Conservation (phyloP, 2,329 filamentous ascomycete species). For the Massarina eburnea region DNA sequence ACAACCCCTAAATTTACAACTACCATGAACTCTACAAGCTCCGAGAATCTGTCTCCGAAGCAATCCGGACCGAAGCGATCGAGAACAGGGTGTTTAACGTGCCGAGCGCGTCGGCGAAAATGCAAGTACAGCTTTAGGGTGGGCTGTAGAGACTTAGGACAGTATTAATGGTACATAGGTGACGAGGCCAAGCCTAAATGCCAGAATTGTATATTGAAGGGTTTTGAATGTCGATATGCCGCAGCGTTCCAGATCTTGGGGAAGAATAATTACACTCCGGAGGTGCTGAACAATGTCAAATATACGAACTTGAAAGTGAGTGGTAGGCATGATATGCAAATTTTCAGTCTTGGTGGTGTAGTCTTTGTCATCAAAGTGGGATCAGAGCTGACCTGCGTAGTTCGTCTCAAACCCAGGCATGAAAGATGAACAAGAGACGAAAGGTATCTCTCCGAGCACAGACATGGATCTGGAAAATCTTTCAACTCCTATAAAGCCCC, state of each 20-base stretch:
- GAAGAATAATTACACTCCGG: slow-evolving; percentile 52
- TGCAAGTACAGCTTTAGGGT: no score
- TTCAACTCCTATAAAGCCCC: background rate
- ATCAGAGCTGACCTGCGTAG: slow-evolving; percentile 4
- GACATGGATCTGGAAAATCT: no score
- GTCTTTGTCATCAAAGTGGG: background rate
- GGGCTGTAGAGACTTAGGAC: no score
- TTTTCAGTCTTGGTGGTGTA: background rate
- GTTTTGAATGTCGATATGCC: slow-evolving; percentile 54
- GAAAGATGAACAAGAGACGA: background rate
- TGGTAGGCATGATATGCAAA: background rate
- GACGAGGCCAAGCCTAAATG: slow-evolving; percentile 56
- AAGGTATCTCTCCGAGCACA: no score
- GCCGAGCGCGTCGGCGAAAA: slow-evolving; percentile 53
- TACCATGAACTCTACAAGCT: slow-evolving; percentile 6
- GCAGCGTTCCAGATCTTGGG: slow-evolving; percentile 51
- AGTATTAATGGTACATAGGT: slow-evolving; percentile 38
- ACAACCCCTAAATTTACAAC: background rate
- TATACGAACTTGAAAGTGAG: slow-evolving; percentile 19
- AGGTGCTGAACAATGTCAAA: slow-evolving; percentile 16
- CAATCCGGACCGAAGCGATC: slow-evolving; percentile 18
- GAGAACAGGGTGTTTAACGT: slow-evolving; percentile 53
- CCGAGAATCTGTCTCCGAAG: slow-evolving; percentile 9
- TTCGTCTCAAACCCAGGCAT: slow-evolving; percentile 8
- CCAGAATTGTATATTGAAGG: slow-evolving; percentile 50